Evolutionary conservation across 1,139 yeast genomes (phyloP).

Genomic region (Taphrina communis): DNA sequence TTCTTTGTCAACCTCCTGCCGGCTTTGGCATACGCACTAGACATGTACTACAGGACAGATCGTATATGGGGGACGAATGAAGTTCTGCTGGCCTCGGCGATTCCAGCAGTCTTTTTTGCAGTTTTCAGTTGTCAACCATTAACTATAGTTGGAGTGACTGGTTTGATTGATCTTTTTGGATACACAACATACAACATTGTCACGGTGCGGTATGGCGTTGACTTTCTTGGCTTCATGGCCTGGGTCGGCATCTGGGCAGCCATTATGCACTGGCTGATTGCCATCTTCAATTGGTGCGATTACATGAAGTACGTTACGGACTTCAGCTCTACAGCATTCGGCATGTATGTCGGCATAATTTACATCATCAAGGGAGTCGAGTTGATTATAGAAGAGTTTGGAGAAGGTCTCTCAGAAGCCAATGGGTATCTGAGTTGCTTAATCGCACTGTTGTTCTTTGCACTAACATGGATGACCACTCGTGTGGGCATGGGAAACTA

Average conservation of each 20-base stretch:
- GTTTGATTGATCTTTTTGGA: constrained; percentile 84
- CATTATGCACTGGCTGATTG: constrained; percentile 76
- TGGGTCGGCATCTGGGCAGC: constrained; percentile 94
- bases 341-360: constrained; percentile 86
- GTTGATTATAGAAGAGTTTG: constrained; percentile 73
- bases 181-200: constrained; percentile 87
- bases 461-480: constrained; percentile 72
- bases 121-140: constrained; percentile 85
- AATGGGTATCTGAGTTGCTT: constrained; percentile 79
- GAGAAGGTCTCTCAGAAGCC: constrained; percentile 52
- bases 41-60: constrained; percentile 85
- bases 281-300: constrained; percentile 71
- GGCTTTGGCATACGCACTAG: constrained; percentile 95
- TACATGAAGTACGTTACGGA: constrained; percentile 74
- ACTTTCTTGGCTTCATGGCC: constrained; percentile 90
- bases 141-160: constrained; percentile 97
- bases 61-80: constrained; percentile 91
- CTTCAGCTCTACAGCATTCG: constrained; percentile 92
- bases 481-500: constrained; percentile 69
- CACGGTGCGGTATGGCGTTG: constrained; percentile 61
- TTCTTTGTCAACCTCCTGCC: constrained; percentile 61
- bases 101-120: constrained; percentile 91
- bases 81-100: constrained; percentile 77
- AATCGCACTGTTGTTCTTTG: constrained; percentile 71
- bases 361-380: constrained; percentile 91